phyloP scores from a whole-genome alignment of 768 basidiomycete genomes.

The Kwoniella newhampshirensis region DNA sequence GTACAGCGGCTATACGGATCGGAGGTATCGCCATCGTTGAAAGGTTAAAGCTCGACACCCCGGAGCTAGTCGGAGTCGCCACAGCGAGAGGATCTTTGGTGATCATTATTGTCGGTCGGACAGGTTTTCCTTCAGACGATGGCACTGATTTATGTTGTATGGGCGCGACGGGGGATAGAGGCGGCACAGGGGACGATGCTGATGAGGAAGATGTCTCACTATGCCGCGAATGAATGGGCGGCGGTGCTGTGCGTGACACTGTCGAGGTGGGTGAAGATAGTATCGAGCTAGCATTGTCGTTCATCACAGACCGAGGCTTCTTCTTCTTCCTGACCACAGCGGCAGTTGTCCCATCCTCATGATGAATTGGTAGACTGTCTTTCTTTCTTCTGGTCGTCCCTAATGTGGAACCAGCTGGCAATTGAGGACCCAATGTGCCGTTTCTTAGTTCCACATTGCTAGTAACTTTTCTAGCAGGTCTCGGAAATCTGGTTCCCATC shows the following conservation, averaged over 20 bases:
- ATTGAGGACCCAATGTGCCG: constrained; percentile 8
- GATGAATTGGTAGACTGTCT: not conserved
- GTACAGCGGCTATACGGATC: not conserved
- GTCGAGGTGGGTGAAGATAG: constrained; percentile 12
- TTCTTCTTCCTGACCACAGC: constrained; percentile 42
- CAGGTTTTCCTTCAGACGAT: constrained; percentile 4
- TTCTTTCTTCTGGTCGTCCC: constrained; percentile 7
- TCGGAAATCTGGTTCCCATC: constrained; percentile 35
- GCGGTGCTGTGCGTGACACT: constrained; percentile 3
- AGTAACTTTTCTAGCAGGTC: constrained; percentile 28
- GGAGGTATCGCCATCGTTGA: not conserved
- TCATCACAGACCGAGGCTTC: constrained; percentile 12
- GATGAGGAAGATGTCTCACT: constrained; percentile 34
- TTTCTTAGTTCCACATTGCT: constrained; percentile 32
- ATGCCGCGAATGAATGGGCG: constrained; percentile 17
- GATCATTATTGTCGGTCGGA: not conserved
- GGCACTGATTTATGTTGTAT: not conserved
- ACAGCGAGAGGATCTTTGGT: constrained; percentile 11
- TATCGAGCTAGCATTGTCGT: constrained; percentile 2
- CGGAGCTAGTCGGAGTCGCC: constrained; percentile 31
- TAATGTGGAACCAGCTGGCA: not conserved
- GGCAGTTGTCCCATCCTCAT: constrained; percentile 3
- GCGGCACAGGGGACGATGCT: constrained; percentile 27
- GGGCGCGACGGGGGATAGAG: constrained; percentile 11
- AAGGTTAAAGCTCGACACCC: constrained; percentile 13